phyloP scores from a whole-genome alignment of 768 basidiomycete species.

The Calvatia gigantea region DNA sequence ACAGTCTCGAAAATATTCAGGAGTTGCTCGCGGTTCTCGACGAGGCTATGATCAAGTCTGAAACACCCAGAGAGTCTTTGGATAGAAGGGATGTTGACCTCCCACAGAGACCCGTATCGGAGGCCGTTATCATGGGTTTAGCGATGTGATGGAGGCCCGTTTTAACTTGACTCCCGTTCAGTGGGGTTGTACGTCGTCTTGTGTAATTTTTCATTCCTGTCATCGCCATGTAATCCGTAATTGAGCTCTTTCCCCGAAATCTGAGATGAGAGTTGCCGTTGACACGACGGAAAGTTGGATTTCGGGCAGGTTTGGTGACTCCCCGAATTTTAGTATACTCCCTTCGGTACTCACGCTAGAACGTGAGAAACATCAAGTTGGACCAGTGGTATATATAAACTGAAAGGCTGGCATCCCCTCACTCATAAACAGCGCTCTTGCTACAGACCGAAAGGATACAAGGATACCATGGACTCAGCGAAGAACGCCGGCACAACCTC shows the following conservation, averaged over 20 bases:
- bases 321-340: no score
- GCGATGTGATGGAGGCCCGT: background rate
- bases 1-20: background rate
- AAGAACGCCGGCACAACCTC: background rate
- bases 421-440: background rate
- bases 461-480: background rate
- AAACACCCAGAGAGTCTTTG: no score
- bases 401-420: background rate
- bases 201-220: background rate
- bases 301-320: no score
- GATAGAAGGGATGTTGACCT: no score
- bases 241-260: no score
- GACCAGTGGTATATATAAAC: background rate
- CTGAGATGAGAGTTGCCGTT: no score
- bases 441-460: background rate
- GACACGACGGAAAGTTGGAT: no score
- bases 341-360: background rate
- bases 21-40: conserved; percentile 5
- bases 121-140: background rate
- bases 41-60: background rate
- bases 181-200: background rate
- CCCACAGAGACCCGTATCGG: background rate
- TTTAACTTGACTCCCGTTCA: background rate
- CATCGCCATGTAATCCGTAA: background rate
- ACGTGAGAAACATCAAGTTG: conserved; percentile 5